Evolutionary conservation across 495 filamentous ascomycete species (phyloP).

Genomic region (Clavariopsis aquatica): DNA sequence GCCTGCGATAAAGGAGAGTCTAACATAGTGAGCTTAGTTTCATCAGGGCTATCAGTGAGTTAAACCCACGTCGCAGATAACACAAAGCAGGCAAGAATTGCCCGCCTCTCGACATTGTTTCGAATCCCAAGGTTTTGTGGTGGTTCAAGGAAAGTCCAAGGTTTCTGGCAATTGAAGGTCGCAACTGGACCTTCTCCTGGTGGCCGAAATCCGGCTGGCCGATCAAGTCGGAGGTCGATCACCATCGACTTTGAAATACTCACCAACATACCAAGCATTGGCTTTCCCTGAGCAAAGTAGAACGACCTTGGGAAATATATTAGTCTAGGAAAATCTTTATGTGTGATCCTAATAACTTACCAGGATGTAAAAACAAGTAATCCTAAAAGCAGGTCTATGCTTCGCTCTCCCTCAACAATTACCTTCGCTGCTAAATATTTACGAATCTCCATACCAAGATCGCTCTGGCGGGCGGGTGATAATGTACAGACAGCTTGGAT

Average conservation of each 20-base stretch:
- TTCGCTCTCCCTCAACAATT: slow-evolving; percentile 16
- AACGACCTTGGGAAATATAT: not conserved
- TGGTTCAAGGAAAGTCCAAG: slow-evolving; percentile 5
- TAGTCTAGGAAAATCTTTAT: not conserved
- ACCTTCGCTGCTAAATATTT: not conserved
- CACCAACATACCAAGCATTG: not conserved
- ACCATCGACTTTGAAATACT: not conserved
- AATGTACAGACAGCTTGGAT: not conserved
- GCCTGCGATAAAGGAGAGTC: not conserved
- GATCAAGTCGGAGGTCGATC: not conserved
- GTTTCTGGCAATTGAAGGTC: slow-evolving; percentile 7
- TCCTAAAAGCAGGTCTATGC: slow-evolving; percentile 8
- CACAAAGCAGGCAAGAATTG: slow-evolving; percentile 10
- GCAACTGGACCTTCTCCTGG: not conserved
- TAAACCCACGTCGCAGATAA: slow-evolving; percentile 2
- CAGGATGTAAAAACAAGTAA: slow-evolving; percentile 6
- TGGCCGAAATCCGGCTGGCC: not conserved
- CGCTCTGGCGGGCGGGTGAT: not conserved
- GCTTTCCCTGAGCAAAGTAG: slow-evolving; percentile 7
- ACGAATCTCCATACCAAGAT: not conserved
- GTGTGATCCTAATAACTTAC: not conserved
- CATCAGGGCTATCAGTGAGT: not conserved
- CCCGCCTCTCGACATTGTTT: slow-evolving; percentile 8
- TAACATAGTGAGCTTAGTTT: not conserved
- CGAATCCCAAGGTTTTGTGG: not conserved